phyloP scores from a whole-genome alignment of 2,329 filamentous ascomycete genomes.

The Colletotrichum salicis region DNA sequence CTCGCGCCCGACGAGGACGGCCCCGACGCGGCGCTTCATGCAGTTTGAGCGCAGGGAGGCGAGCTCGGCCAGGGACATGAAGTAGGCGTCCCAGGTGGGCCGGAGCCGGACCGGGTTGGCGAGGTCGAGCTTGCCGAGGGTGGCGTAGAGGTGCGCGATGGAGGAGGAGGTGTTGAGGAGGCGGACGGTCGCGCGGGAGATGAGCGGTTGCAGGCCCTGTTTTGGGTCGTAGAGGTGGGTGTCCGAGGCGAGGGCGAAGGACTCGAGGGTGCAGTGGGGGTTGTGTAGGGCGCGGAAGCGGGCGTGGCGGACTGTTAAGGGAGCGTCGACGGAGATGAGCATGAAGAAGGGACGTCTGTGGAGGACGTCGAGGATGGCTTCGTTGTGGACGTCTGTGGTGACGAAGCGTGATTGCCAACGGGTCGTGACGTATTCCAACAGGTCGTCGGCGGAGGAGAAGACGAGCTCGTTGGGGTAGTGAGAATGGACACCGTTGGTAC shows the following conservation, averaged over 20 bases:
- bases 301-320: constrained; percentile 83
- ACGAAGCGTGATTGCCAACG: constrained; percentile 88
- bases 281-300: constrained; percentile 70
- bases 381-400: constrained; percentile 82
- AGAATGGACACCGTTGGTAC: constrained; percentile 67
- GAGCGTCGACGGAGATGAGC: constrained; percentile 90
- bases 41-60: constrained; percentile 93
- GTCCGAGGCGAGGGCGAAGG: constrained; percentile 72
- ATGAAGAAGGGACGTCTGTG: constrained; percentile 90
- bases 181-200: constrained; percentile 83
- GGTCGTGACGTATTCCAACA: constrained; percentile 87
- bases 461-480: constrained; percentile 41
- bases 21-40: constrained; percentile 97
- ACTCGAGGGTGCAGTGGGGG: constrained; percentile 56
- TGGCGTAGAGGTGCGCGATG: constrained; percentile 75
- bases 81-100: constrained; percentile 96
- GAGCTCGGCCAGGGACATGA: constrained; percentile 95
- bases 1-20: constrained; percentile 84
- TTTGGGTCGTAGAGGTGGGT: constrained; percentile 76
- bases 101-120: constrained; percentile 82
- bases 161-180: constrained; percentile 86
- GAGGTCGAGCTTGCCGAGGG: constrained; percentile 80
- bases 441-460: constrained; percentile 72
- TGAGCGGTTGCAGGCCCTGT: constrained; percentile 77
- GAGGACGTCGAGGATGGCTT: constrained; percentile 78